Base-by-base conservation (phyloP, 1,284 basidiomycete genomes). In the Flammula alnicola region DNA sequence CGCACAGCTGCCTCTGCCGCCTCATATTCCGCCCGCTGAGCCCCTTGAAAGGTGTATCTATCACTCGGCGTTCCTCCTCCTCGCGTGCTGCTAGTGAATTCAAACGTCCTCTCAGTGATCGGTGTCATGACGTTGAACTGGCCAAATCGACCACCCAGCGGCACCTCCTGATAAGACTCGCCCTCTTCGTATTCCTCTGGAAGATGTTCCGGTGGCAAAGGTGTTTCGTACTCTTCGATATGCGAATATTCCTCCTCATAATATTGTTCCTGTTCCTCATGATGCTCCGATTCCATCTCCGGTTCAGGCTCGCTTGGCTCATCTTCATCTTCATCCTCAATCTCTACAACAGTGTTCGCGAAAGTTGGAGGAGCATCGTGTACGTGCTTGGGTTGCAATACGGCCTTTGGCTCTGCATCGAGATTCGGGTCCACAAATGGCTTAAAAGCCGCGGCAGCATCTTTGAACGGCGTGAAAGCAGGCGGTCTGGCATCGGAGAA, bases 111-210 rank as follows among this genome's bases (percentile, higher is more conserved):
- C 69, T 98, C 95, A 3, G 91, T 92, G 63, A 98, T 96, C 1
- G 95, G 95, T 8, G 95, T 97, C 91, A 98, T 93, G 47, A 92
- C 83, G 60, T 91, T 86, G 70, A 93, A 89, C 50, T 76, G 77
- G 19, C 88, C 89, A 59, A 89, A 85, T 39, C 89, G 81, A 9
- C 87, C 84, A 19, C 87, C 86, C 49, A 88, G 73, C 14, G 86
- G 86, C 7, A 77, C 73, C 4, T 75, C 73, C 38, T 72, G 74
- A 50, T 71, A 72, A 11, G 66, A 67, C 22, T 69, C 67, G 8
- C 67, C 72, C 30, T 77, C 75, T 4, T 75, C 72, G 38, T 76
- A 57, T 20, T 72, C 72, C 12, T 66, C 67, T 43, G 66, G 61
- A 6, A 56, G 41, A 30, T 61, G 60, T 26, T 62, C 63, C 14